These are phyloP conservation scores for Leccinellum luteum DNA, from an alignment of 768 basidiomycete genomes.

Conservation along the genomic window DNA sequence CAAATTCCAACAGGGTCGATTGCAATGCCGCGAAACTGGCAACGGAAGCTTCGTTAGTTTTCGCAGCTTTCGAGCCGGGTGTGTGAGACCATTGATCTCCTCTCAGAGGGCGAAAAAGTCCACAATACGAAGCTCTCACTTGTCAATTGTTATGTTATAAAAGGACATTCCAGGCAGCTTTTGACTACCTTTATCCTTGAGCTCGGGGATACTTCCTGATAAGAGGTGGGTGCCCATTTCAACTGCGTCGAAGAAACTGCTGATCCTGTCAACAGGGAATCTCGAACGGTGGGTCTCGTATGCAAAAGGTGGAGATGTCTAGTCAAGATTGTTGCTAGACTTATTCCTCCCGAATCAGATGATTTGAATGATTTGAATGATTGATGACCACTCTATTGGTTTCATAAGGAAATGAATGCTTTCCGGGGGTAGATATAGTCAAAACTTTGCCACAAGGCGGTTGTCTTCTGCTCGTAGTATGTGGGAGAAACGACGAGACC, in stretches of 20 bases:
- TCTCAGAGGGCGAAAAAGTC: slow-evolving; percentile 21
- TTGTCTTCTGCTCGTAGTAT: slow-evolving; percentile 32
- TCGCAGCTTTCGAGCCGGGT: not conserved
- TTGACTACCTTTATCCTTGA: slow-evolving; percentile 43
- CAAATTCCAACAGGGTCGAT: slow-evolving; percentile 48
- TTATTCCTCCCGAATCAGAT: slow-evolving; percentile 28
- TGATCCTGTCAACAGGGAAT: slow-evolving; percentile 1
- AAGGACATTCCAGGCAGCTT: slow-evolving; percentile 45
- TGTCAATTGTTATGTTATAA: slow-evolving; percentile 50
- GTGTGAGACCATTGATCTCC: slow-evolving; percentile 18
- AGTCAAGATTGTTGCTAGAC: slow-evolving; percentile 37
- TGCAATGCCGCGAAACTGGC: slow-evolving; percentile 58
- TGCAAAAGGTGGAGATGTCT: slow-evolving; percentile 30
- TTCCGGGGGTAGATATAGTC: not conserved
- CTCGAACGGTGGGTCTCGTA: not conserved
- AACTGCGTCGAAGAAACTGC: not conserved
- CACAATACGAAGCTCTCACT: slow-evolving; percentile 41
- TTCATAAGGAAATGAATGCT: slow-evolving; percentile 30
- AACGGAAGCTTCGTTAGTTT: slow-evolving; percentile 53
- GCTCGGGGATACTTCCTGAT: slow-evolving; percentile 41
- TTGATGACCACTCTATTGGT: slow-evolving; percentile 40
- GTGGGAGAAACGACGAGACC: slow-evolving; percentile 12
- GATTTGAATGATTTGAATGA: slow-evolving; percentile 5
- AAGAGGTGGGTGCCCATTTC: slow-evolving; percentile 26
- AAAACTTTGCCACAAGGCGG: slow-evolving; percentile 17